These are phyloP conservation scores for Spergularia marina DNA, from an alignment of 148 eudicot species.

Conservation along the genomic window DNA sequence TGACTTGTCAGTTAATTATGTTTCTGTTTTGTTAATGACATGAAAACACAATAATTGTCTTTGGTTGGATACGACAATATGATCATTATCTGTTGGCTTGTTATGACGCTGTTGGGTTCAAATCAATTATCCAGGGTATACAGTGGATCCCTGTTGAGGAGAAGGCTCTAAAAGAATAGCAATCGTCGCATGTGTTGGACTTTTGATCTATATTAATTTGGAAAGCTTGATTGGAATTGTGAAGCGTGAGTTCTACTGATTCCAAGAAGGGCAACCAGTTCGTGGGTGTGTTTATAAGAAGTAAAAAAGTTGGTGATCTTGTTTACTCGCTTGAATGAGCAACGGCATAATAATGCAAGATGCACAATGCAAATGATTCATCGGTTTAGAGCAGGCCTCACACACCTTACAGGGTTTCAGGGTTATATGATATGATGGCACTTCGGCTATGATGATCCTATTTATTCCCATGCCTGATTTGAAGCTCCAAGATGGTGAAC, in stretches of 20 bases:
- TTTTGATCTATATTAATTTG: not conserved
- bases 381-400: too few species aligned
- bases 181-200: not conserved
- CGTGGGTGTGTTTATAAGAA: not conserved
- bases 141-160: slow-evolving; percentile 29
- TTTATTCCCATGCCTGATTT: too few species aligned
- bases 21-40: not conserved
- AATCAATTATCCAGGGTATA: slow-evolving; percentile 25
- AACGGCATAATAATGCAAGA: too few species aligned
- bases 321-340: not conserved
- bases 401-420: too few species aligned
- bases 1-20: slow-evolving; percentile 1
- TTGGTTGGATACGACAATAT: not conserved
- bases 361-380: too few species aligned
- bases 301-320: not conserved
- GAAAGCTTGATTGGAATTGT: slow-evolving; percentile 8
- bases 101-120: slow-evolving; percentile 12
- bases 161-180: slow-evolving; percentile 21
- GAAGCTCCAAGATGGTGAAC: too few species aligned
- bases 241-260: not conserved
- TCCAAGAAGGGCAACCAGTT: not conserved
- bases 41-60: not conserved
- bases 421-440: too few species aligned
- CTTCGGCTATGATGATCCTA: too few species aligned
- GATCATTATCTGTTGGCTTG: not conserved